Conservation (phyloP, 768 basidiomycete genomes). For the Infundibulicybe gibba region DNA sequence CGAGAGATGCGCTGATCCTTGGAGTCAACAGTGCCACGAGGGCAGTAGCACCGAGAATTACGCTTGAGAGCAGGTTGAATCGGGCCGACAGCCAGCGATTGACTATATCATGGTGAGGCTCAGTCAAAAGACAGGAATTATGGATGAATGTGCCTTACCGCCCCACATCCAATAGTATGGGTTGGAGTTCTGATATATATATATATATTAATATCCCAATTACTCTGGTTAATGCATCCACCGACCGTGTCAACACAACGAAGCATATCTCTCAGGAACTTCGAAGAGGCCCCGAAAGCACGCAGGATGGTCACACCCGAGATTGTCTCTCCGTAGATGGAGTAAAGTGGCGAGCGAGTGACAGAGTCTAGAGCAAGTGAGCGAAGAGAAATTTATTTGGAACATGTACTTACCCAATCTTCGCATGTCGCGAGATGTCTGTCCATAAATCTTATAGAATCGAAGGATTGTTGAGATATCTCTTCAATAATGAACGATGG, state of each 20-base stretch:
- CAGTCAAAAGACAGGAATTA: neutral
- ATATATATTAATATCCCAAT: neutral
- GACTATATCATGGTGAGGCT: conserved; percentile 38
- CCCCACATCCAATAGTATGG: conserved; percentile 94
- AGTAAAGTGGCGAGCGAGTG: conserved; percentile 36
- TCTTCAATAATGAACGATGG: neutral
- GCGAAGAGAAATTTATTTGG: neutral
- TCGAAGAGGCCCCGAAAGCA: conserved; percentile 85
- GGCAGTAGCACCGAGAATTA: conserved; percentile 71
- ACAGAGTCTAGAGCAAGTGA: conserved; percentile 22
- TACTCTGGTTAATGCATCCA: conserved; percentile 2
- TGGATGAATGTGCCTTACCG: conserved; percentile 36
- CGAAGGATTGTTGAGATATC: conserved; percentile 1
- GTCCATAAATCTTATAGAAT: conserved; percentile 44
- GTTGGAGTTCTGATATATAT: conserved; percentile 47
- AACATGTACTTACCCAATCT: conserved; percentile 52
- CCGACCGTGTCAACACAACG: conserved; percentile 77
- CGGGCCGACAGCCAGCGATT: conserved; percentile 90
- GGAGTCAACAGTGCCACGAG: conserved; percentile 65
- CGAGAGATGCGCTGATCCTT: conserved; percentile 72
- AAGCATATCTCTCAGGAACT: conserved; percentile 83
- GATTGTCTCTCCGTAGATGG: conserved; percentile 42
- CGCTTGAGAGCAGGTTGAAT: conserved; percentile 77
- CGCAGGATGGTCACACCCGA: conserved; percentile 51
- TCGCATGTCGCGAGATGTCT: conserved; percentile 85